Evolutionary conservation across 2,329 filamentous ascomycete species (phyloP).

Genomic region (Talaromyces sp.): DNA sequence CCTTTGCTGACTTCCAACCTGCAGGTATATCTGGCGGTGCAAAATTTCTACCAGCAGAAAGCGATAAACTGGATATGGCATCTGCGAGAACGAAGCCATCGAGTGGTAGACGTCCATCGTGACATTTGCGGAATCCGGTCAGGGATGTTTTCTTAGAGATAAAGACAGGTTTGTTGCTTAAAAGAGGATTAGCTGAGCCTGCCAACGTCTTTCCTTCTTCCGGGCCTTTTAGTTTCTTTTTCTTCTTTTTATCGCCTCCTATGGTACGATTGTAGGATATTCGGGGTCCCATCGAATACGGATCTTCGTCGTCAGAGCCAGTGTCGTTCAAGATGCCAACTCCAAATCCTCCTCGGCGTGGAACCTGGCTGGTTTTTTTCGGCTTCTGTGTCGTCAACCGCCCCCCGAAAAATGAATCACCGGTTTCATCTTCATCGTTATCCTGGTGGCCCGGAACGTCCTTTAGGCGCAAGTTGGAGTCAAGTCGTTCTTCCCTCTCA

Average conservation of each 20-base stretch:
- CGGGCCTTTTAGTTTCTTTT: constrained; percentile 49
- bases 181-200: constrained; percentile 57
- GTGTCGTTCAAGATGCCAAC: constrained; percentile 87
- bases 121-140: constrained; percentile 61
- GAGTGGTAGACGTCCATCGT: constrained; percentile 74
- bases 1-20: constrained; percentile 66
- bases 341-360: constrained; percentile 65
- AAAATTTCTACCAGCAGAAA: constrained; percentile 43
- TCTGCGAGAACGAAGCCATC: constrained; percentile 72
- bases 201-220: constrained; percentile 36
- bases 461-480: constrained; percentile 17
- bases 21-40: constrained; percentile 40
- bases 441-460: constrained; percentile 26
- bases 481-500: constrained; percentile 36
- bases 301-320: constrained; percentile 91
- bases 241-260: constrained; percentile 76
- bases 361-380: constrained; percentile 50
- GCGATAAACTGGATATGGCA: constrained; percentile 44
- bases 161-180: constrained; percentile 67
- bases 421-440: constrained; percentile 22
- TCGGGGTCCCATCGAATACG: constrained; percentile 83
- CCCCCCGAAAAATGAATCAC: constrained; percentile 33
- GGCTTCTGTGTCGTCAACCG: constrained; percentile 30
- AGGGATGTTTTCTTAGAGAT: constrained; percentile 59
- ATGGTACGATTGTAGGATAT: constrained; percentile 82